Evolutionary conservation across 306 rosid species (phyloP).

Genomic region (Rosa chinensis): DNA sequence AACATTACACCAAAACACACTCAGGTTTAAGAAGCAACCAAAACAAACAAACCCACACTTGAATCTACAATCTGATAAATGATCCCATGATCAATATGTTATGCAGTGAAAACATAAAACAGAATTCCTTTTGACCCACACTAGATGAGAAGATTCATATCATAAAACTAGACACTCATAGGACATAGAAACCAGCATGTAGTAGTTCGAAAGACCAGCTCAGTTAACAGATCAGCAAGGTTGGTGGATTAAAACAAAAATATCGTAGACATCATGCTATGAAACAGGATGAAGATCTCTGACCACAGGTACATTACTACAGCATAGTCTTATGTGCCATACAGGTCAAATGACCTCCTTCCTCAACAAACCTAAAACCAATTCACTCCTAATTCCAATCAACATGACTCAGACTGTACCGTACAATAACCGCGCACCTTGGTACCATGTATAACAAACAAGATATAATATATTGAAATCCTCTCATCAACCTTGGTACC

Average conservation of each 20-base stretch:
- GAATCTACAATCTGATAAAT: no score
- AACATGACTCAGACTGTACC: background rate
- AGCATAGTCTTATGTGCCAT: background rate
- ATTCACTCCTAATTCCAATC: background rate
- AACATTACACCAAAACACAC: background rate
- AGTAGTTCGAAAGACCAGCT: background rate
- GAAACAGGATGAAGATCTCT: background rate
- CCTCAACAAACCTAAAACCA: background rate
- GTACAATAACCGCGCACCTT: background rate
- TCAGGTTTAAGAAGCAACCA: background rate
- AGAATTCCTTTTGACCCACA: background rate
- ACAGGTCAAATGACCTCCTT: background rate
- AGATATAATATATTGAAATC: background rate
- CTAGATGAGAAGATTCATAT: constrained; percentile 1
- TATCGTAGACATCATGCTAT: background rate
- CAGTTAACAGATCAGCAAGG: background rate
- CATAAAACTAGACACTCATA: background rate
- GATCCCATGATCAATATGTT: no score
- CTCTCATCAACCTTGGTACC: background rate
- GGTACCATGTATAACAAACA: no score
- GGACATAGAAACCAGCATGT: background rate
- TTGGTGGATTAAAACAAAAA: background rate
- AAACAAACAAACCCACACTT: background rate
- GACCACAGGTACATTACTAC: background rate
- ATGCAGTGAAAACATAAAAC: background rate